These are phyloP conservation scores for Akanthomyces muscarius DNA, from an alignment of 2,329 filamentous ascomycete genomes.

Conservation along the genomic window DNA sequence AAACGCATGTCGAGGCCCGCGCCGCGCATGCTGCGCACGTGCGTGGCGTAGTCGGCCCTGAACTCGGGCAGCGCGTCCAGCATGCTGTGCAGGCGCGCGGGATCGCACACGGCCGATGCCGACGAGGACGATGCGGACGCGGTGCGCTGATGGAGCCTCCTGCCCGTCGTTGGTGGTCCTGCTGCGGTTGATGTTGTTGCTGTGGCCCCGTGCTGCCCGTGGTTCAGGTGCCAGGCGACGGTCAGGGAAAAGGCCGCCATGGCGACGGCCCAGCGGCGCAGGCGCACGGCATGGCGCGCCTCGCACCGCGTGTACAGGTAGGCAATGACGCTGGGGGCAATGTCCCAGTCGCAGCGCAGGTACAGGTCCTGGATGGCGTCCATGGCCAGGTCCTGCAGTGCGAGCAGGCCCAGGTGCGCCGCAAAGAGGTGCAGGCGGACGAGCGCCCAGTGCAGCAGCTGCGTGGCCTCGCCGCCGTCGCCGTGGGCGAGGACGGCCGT, in stretches of 20 bases:
- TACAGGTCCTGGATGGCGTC: conserved; percentile 57
- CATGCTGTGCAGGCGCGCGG: conserved; percentile 39
- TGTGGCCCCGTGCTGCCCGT: conserved; percentile 18
- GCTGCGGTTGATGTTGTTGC: not conserved
- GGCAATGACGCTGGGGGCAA: conserved; percentile 46
- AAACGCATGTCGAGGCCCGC: conserved; percentile 49
- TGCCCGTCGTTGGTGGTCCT: conserved; percentile 26
- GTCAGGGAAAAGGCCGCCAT: conserved; percentile 56
- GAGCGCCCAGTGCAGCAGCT: conserved; percentile 51
- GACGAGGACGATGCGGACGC: conserved; percentile 2
- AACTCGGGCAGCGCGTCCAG: conserved; percentile 45
- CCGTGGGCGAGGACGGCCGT: conserved; percentile 30
- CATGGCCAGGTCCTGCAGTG: conserved; percentile 54
- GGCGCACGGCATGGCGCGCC: conserved; percentile 43
- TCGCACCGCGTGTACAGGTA: conserved; percentile 54
- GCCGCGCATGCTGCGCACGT: conserved; percentile 49
- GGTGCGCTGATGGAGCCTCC: not conserved
- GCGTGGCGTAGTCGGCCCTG: conserved; percentile 46
- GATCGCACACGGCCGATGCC: conserved; percentile 14
- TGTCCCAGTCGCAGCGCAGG: conserved; percentile 55
- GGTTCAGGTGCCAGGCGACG: conserved; percentile 23
- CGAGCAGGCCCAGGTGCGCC: conserved; percentile 44
- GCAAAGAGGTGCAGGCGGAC: conserved; percentile 57
- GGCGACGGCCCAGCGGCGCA: conserved; percentile 57
- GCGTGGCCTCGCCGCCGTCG: conserved; percentile 27